phyloP scores from a whole-genome alignment of 805 yeast genomes.

The Saccharomycopsis javanensis region DNA sequence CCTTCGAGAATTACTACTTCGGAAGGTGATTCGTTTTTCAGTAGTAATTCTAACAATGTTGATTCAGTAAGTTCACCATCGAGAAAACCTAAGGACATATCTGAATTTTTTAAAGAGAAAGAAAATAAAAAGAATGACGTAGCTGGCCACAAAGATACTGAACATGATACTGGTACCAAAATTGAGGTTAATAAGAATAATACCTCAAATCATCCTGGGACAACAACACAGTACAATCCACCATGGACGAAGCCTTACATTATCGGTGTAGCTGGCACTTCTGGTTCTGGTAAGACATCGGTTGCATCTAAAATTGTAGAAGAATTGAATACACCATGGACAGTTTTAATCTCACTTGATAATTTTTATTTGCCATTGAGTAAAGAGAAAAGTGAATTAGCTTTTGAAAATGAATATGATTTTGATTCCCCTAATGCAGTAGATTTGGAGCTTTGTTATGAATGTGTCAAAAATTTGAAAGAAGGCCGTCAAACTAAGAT shows the following conservation, averaged over 20 bases:
- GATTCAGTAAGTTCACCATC: background rate
- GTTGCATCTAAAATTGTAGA: conserved; percentile 77
- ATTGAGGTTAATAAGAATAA: background rate
- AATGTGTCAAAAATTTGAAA: conserved; percentile 56
- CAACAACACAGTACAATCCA: conserved; percentile 41
- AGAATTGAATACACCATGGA: conserved; percentile 84
- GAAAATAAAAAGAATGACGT: background rate
- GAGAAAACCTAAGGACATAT: background rate
- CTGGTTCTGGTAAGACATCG: conserved; percentile 91
- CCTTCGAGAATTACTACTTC: conserved; percentile 4
- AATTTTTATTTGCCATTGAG: conserved; percentile 78
- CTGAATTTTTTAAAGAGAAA: background rate
- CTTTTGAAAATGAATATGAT: conserved; percentile 66
- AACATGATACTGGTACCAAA: background rate
- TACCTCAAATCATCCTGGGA: background rate
- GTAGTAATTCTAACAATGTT: background rate
- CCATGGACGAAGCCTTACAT: conserved; percentile 88
- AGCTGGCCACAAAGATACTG: too few relatives aligned
- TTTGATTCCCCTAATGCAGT: conserved; percentile 82
- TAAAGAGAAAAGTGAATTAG: conserved; percentile 48
- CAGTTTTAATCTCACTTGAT: conserved; percentile 80
- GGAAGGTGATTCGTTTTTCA: conserved; percentile 7
- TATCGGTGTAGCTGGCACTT: conserved; percentile 78
- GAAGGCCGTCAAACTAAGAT: conserved; percentile 59
- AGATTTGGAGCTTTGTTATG: conserved; percentile 63